Percentiles rank a stretch among this genome's conserved stretches.
phyloP scores from a whole-genome alignment of 306 rosid species.

The Fagus sylvatica region DNA sequence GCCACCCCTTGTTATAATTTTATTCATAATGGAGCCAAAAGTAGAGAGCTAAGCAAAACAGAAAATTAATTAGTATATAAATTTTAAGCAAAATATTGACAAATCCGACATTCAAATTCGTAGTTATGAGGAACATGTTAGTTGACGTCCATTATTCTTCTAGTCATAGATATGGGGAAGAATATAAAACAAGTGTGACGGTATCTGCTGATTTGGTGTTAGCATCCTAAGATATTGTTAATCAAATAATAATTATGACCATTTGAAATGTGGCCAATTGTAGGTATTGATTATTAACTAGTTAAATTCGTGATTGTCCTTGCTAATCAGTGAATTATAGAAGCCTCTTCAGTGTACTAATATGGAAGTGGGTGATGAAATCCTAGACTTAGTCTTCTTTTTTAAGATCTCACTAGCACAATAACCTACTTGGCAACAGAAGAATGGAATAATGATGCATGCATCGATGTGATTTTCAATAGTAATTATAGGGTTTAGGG shows the following conservation, averaged over 20 bases:
- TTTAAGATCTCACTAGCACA: too few relatives aligned
- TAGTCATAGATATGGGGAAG: neutral
- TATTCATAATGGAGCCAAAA: slow-evolving; percentile 41
- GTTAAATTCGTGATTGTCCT: too few relatives aligned
- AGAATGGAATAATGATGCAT: too few relatives aligned
- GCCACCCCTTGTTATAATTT: slow-evolving; percentile 26
- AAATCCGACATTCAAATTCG: slow-evolving; percentile 1
- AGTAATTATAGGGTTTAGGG: too few relatives aligned
- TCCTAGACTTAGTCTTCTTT: neutral
- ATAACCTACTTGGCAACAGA: too few relatives aligned
- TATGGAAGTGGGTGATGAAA: neutral
- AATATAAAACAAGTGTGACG: slow-evolving; percentile 4
- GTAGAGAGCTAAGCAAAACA: slow-evolving; percentile 13
- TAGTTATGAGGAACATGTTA: slow-evolving; percentile 15
- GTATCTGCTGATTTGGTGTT: neutral
- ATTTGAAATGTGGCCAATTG: neutral
- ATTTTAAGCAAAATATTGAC: slow-evolving; percentile 2
- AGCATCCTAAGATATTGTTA: neutral
- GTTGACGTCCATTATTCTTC: slow-evolving; percentile 15
- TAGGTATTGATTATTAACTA: neutral
- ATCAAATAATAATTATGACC: neutral
- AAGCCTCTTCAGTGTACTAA: neutral
- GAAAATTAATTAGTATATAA: slow-evolving; percentile 1
- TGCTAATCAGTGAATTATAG: neutral
- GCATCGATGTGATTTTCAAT: too few relatives aligned